These are phyloP conservation scores for Myriosclerotinia curreyana DNA, from an alignment of 2,329 filamentous ascomycete species.

Conservation along the genomic window DNA sequence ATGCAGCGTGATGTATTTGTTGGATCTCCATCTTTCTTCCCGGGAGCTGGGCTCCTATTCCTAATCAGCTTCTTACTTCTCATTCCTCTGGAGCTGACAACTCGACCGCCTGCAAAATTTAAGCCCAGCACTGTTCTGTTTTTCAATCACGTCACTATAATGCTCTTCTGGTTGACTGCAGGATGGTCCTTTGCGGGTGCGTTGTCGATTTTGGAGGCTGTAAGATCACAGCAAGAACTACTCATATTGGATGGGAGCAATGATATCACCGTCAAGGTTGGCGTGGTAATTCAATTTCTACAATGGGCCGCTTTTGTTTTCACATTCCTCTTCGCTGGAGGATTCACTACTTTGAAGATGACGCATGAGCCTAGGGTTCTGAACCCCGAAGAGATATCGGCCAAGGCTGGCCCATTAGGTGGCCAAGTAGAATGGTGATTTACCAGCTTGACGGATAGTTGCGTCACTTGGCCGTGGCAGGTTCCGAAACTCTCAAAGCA, in stretches of 20 bases:
- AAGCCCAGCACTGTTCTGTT: neutral
- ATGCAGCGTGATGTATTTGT: constrained; percentile 7
- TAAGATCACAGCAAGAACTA: constrained; percentile 13
- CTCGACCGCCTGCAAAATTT: neutral
- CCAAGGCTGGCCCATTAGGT: neutral
- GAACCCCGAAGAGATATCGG: neutral
- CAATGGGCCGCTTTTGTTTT: constrained; percentile 17
- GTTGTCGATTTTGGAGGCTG: neutral
- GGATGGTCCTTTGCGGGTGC: constrained; percentile 4
- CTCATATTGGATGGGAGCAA: neutral
- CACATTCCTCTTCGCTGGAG: constrained; percentile 2
- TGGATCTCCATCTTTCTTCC: constrained; percentile 7
- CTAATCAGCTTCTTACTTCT: constrained; percentile 9
- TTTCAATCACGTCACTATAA: constrained; percentile 1
- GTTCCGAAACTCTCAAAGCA: neutral
- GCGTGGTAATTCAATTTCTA: neutral
- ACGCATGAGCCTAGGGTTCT: neutral
- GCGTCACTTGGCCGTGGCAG: no score
- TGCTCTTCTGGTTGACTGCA: constrained; percentile 12
- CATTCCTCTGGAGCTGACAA: neutral
- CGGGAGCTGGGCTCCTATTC: constrained; percentile 10
- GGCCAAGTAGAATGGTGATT: neutral
- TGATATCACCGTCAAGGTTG: constrained; percentile 1
- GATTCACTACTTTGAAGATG: neutral
- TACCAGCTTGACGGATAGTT: neutral